phyloP scores from a whole-genome alignment of 179 eudicot genomes.

The Silene coronaria region DNA sequence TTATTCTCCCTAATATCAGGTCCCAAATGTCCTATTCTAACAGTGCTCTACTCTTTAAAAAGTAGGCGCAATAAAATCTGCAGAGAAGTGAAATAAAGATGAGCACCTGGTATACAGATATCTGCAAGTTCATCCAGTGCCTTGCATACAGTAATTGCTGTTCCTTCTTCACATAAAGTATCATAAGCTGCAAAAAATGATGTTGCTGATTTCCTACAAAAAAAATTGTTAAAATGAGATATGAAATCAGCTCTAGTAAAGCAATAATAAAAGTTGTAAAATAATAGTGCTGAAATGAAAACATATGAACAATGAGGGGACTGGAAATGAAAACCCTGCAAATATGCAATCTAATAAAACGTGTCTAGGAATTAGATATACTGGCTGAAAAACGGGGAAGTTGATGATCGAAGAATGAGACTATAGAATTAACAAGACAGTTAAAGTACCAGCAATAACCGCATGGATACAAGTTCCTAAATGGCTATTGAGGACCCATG shows the following conservation, averaged over 20 bases:
- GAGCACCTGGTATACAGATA: constrained; percentile 69
- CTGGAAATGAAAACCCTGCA: not conserved
- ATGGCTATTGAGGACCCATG: no score
- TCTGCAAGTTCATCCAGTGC: constrained; percentile 93
- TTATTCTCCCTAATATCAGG: not conserved
- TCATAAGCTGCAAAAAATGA: constrained; percentile 92
- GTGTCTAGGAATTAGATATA: not conserved
- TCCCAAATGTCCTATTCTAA: not conserved
- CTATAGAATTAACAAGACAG: not conserved
- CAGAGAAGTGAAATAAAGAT: not conserved
- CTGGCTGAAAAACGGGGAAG: not conserved
- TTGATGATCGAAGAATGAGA: not conserved
- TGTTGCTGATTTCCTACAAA: constrained; percentile 74
- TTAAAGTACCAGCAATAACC: not conserved
- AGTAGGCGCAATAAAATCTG: not conserved
- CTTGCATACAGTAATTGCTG: constrained; percentile 80
- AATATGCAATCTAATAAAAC: not conserved
- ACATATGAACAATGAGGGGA: not conserved
- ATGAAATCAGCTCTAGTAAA: constrained; percentile 20
- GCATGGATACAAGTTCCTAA: no score
- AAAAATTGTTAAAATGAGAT: not conserved
- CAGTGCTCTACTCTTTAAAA: not conserved
- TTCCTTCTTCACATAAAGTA: constrained; percentile 97
- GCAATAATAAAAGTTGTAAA: not conserved
- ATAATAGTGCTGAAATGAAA: not conserved